Base-by-base conservation (phyloP, 306 rosid species). In the Prunus davidiana region DNA sequence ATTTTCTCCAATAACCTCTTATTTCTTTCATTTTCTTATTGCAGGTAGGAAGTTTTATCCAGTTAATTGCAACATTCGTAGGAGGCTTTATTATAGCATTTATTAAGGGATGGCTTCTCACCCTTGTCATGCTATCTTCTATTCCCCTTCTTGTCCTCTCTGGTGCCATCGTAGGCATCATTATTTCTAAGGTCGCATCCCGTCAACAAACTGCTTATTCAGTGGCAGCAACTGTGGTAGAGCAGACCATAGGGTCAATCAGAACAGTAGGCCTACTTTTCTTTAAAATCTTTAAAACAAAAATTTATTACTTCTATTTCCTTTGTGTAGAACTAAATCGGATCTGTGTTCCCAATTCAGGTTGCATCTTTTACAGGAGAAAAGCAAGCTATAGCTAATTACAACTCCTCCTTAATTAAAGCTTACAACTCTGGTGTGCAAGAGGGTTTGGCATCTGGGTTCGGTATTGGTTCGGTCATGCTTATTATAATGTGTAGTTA, bases 311-410 rank as follows among this genome's bases (percentile, higher is more conserved):
- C 5, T 71, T 71, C 28, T 64, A 28, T 72, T 54, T 12, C 22
- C 15, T 70, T 20, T 9, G 9, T 38, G 43, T 38, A 46, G 45
- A 67, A 65, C 75, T 18, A 71, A 62, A 64, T 61, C 72, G 70
- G 54, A 64, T 13, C 14, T 41, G 25, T 4, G 70, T 70, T 73
- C 28, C 50, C 8, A 65, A 25, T 78, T 76, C 87, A 93, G 98
- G 96, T 91, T 77, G 96, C 93, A 68, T 89, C 98, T 45, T 93
- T 89, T 87, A 93, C 98, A 1, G 97, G 98, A 64, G 98, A 93
- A 83, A 91, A 84, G 76, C 85, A 80, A 81, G 92, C 97, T 46
- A 76, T 91, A 69, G 78, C 86, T 38, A 88, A 83, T 51, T 91
- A 93, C 72, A 80, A 91, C 60, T 76, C 67, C 49, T 89, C 87